Conservation (phyloP, 345 rosid species). For the Triadica sebifera region DNA sequence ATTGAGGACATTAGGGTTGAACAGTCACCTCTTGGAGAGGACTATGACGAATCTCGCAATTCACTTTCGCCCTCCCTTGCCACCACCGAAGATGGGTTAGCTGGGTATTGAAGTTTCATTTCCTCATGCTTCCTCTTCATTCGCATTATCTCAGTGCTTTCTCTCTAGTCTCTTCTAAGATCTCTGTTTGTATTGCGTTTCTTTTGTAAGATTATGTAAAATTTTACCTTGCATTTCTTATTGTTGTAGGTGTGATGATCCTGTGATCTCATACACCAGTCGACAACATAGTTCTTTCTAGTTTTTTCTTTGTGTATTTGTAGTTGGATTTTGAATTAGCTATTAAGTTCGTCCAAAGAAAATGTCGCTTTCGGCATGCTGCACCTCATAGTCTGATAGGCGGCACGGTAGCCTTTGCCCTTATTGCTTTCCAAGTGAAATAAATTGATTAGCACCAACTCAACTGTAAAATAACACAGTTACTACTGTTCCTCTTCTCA, state of each 20-base stretch:
- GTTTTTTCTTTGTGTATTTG: neutral
- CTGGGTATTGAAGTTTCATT: slow-evolving; percentile 30
- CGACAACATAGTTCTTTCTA: neutral
- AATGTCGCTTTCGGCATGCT: no score
- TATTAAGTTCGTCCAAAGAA: neutral
- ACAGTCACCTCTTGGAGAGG: slow-evolving; percentile 92
- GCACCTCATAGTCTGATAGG: no score
- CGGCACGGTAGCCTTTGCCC: neutral
- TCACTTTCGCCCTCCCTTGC: slow-evolving; percentile 86
- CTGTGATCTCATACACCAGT: slow-evolving; percentile 1
- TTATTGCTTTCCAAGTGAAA: neutral
- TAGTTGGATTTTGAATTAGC: slow-evolving; percentile 7
- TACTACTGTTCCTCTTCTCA: neutral
- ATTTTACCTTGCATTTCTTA: neutral
- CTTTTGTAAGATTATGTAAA: slow-evolving; percentile 16
- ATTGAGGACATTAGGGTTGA: slow-evolving; percentile 87
- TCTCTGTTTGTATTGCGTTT: slow-evolving; percentile 1
- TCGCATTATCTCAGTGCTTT: slow-evolving; percentile 36
- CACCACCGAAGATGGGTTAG: slow-evolving; percentile 76
- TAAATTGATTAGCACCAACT: neutral
- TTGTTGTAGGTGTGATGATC: slow-evolving; percentile 13
- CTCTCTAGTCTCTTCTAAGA: neutral
- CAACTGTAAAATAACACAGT: neutral
- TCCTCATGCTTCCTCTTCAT: neutral
- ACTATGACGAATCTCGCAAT: slow-evolving; percentile 82